Base-by-base conservation (phyloP, 805 yeast genomes). In the Candida fluviatilis region DNA sequence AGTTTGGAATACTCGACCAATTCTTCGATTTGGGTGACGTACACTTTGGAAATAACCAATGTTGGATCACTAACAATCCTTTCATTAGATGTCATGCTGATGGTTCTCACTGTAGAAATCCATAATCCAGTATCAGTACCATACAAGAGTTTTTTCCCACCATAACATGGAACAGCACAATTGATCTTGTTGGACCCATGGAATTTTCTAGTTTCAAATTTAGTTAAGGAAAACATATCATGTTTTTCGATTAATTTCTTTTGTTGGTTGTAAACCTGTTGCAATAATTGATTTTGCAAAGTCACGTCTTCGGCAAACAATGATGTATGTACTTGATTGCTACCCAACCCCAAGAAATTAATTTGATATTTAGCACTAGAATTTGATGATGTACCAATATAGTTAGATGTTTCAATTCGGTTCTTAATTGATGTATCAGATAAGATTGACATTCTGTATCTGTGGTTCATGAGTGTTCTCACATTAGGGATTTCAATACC, bases 81-180 rank as follows among this genome's bases (percentile, higher is more conserved):
- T 39, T 68, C 72, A 34, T 68, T 69, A 6, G 74, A 65, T 0
- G 70, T 64, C 37, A 79, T 64, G 25, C 76, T 69, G 40, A 73
- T 76, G 5, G 78, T 75, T 31, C 75, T 58, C n/a, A 72, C 75
- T 52, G 88, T 88, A 32, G 93, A 79, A 33, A 88, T 77, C 70
- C 84, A 93, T 2, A 93, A 80, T 4, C 99, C 98, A 1, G 83
- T 74, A 55, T 88, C 95, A 0, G 98, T 89, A 31, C 98, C 98
- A 54, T 86, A 90, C 25, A 93, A 59, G 47, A 90, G 64, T 55
- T 90, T 86, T 47, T 95, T 76, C 15, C 98, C 98, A 37, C 96
- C 96, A 55, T 93, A 95, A 58, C 86, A 84, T 24, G 96, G 95
- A 28, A 85, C 89, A 19, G 89, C 91, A 67, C 97, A 89, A 55